Percentiles rank a stretch among this genome's conserved stretches.
phyloP scores from a whole-genome alignment of 331 rosid species.

The Saraca asoca region DNA sequence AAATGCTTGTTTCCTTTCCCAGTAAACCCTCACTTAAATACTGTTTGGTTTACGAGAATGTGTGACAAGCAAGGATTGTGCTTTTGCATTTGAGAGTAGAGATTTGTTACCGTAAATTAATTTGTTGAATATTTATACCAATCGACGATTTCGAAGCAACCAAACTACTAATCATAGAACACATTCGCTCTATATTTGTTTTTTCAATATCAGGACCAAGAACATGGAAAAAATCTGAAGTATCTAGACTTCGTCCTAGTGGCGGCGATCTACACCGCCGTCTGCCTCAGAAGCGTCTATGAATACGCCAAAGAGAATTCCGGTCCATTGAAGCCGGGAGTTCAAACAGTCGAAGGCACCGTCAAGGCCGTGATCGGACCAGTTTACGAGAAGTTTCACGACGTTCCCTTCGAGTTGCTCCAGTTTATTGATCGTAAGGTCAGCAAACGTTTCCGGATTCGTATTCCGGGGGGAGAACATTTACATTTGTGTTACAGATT shows the following conservation, averaged over 20 bases:
- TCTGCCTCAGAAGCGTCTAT: conserved; percentile 45
- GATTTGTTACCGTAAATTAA: too few relatives aligned
- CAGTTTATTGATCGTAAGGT: conserved; percentile 55
- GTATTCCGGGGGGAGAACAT: not conserved
- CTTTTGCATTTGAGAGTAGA: not conserved
- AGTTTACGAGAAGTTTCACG: conserved; percentile 51
- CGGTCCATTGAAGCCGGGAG: conserved; percentile 53
- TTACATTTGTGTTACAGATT: too few relatives aligned
- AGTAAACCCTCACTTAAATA: not conserved
- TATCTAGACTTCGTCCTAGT: conserved; percentile 51
- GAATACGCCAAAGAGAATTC: conserved; percentile 57
- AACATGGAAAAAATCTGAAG: conserved; percentile 39
- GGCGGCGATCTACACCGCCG: conserved; percentile 41
- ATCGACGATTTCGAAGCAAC: not conserved
- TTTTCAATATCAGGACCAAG: conserved; percentile 25
- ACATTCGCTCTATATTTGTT: not conserved
- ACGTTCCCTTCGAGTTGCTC: conserved; percentile 50
- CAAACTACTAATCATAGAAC: not conserved
- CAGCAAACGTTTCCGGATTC: not conserved
- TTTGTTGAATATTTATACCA: too few relatives aligned
- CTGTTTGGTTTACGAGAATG: not conserved
- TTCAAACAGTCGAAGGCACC: conserved; percentile 52
- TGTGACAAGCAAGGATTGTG: not conserved
- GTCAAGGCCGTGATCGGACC: conserved; percentile 53
- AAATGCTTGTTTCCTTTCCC: too few relatives aligned